These are phyloP conservation scores for Citrus maxima DNA, from an alignment of 345 rosid genomes.

Conservation along the genomic window DNA sequence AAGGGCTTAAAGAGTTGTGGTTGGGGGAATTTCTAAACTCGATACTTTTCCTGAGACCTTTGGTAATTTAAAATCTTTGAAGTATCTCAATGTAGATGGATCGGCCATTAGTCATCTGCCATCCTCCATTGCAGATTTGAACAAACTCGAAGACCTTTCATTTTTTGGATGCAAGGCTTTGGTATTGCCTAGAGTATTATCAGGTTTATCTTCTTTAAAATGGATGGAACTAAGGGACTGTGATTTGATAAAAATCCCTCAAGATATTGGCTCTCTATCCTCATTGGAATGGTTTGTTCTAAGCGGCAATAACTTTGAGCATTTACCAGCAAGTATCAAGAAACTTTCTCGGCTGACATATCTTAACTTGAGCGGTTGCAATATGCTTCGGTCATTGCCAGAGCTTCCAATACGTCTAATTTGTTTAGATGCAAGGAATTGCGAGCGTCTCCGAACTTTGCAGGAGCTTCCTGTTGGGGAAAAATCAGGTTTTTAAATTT, in stretches of 20 bases:
- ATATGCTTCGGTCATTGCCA: neutral
- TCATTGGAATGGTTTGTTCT: neutral
- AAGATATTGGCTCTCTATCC: neutral
- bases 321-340: neutral
- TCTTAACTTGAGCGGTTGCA: neutral
- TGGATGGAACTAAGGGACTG: neutral
- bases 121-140: neutral
- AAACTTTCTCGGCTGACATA: neutral
- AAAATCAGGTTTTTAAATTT: no score
- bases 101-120: neutral
- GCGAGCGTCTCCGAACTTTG: neutral
- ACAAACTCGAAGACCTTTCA: no score
- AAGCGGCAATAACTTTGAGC: conserved; percentile 12
- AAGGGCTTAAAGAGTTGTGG: conserved; percentile 21
- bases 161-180: neutral
- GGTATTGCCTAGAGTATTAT: no score
- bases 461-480: no score
- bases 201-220: no score
- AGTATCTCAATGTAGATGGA: neutral
- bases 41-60: conserved; percentile 18
- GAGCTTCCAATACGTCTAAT: conserved; percentile 1
- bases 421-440: neutral
- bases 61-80: neutral
- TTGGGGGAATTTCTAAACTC: conserved; percentile 18
- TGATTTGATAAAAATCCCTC: neutral